Evolutionary conservation across 495 filamentous ascomycete species (phyloP).

Genomic region (Neurospora intermedia): DNA sequence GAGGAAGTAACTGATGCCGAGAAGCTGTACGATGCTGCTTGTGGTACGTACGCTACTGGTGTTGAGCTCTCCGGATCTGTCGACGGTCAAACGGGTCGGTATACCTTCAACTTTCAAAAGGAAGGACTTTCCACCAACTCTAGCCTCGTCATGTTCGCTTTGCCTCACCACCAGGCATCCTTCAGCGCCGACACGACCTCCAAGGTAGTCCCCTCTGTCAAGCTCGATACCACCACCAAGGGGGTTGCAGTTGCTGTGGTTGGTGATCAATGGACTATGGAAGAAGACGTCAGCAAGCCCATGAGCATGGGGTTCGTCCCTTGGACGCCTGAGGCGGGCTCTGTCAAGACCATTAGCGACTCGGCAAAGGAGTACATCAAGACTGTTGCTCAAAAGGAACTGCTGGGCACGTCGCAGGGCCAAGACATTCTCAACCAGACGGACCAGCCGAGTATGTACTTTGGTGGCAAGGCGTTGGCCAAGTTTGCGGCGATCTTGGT

Average conservation of each 20-base stretch:
- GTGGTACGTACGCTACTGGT: conserved; percentile 60
- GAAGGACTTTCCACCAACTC: conserved; percentile 44
- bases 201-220: conserved; percentile 42
- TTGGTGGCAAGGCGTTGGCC: conserved; percentile 80
- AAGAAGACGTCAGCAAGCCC: conserved; percentile 57
- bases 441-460: conserved; percentile 87
- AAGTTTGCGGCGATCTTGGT: conserved; percentile 75
- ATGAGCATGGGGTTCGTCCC: conserved; percentile 62
- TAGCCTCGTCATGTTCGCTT: conserved; percentile 68
- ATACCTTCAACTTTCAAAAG: conserved; percentile 60
- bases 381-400: conserved; percentile 50
- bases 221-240: conserved; percentile 77
- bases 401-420: conserved; percentile 23
- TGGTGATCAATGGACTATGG: conserved; percentile 70
- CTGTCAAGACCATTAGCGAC: conserved; percentile 37
- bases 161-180: conserved; percentile 75
- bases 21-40: conserved; percentile 58
- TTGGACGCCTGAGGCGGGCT: conserved; percentile 51
- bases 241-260: conserved; percentile 64
- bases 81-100: conserved; percentile 50
- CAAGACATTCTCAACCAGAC: conserved; percentile 62
- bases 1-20: conserved; percentile 25
- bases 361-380: conserved; percentile 44
- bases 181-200: conserved; percentile 51
- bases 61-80: conserved; percentile 54